Percentiles rank a stretch among this genome's conserved stretches.
phyloP scores from a whole-genome alignment of 2,329 filamentous ascomycete species.

The Ascocoryne sarcoides region DNA sequence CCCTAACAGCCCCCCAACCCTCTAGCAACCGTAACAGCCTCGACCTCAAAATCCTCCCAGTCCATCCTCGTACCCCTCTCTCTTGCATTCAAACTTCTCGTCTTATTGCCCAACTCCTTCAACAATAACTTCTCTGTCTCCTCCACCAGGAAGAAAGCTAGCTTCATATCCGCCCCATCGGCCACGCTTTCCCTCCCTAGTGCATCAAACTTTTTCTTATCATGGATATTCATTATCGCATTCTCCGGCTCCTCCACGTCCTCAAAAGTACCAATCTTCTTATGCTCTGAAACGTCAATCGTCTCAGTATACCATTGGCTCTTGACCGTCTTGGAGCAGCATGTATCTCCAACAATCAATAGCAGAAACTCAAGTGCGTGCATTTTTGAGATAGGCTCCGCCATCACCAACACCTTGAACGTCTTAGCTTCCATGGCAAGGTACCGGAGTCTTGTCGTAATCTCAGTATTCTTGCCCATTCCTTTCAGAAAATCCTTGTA shows the following conservation, averaged over 20 bases:
- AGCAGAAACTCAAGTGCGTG: not conserved
- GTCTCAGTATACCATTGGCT: not conserved
- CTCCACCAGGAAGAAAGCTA: not conserved
- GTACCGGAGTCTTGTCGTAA: not conserved
- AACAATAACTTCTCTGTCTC: not conserved
- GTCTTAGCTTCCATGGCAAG: not conserved
- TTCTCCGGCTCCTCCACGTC: not conserved
- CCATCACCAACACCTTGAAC: not conserved
- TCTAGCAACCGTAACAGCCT: not conserved
- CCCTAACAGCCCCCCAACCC: no score
- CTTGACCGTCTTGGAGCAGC: not conserved
- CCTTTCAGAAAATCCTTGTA: not conserved
- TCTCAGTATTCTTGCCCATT: not conserved
- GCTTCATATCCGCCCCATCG: not conserved
- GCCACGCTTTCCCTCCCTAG: not conserved
- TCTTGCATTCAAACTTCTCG: not conserved
- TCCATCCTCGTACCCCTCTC: not conserved
- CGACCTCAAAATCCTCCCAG: not conserved
- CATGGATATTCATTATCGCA: not conserved
- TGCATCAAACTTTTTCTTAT: not conserved
- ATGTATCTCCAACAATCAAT: not conserved
- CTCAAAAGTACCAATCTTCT: not conserved
- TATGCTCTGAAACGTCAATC: not conserved
- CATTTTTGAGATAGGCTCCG: not conserved
- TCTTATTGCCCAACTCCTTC: not conserved